Evolutionary conservation across 2,329 filamentous ascomycete species (phyloP).

Genomic region (Phoma sp.): DNA sequence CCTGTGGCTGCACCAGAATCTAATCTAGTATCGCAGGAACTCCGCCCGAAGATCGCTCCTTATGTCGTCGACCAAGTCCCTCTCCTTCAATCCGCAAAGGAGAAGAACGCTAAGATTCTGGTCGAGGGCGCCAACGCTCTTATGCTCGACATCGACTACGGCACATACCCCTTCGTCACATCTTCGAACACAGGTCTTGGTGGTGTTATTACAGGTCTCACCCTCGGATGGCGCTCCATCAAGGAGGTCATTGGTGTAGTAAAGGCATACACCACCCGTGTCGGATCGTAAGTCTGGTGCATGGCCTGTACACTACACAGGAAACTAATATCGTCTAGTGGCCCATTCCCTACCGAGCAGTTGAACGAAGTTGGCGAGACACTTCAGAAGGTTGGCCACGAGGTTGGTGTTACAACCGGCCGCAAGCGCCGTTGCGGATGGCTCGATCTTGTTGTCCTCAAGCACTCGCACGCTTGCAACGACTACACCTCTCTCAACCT

Average conservation of each 20-base stretch:
- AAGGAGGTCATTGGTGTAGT: constrained; percentile 69
- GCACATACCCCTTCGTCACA: constrained; percentile 66
- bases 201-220: constrained; percentile 68
- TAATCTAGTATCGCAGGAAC: constrained; percentile 46
- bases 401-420: constrained; percentile 64
- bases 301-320: neutral
- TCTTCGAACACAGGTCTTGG: constrained; percentile 65
- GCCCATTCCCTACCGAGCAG: constrained; percentile 73
- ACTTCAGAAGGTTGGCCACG: constrained; percentile 62
- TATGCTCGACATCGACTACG: constrained; percentile 67
- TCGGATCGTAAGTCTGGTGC: constrained; percentile 47
- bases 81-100: constrained; percentile 67
- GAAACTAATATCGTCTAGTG: constrained; percentile 50
- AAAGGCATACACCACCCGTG: constrained; percentile 71
- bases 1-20: neutral
- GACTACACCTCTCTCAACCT: constrained; percentile 70
- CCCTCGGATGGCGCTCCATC: constrained; percentile 66
- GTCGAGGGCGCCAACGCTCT: constrained; percentile 73
- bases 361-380: constrained; percentile 63
- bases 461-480: constrained; percentile 70
- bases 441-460: constrained; percentile 72
- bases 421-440: constrained; percentile 67
- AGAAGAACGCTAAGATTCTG: constrained; percentile 64
- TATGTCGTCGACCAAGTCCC: constrained; percentile 72
- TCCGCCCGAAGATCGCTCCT: constrained; percentile 62